These are phyloP conservation scores for Dispira simplex DNA, from an alignment of 192 early-diverging fungal genomes.

Conservation along the genomic window DNA sequence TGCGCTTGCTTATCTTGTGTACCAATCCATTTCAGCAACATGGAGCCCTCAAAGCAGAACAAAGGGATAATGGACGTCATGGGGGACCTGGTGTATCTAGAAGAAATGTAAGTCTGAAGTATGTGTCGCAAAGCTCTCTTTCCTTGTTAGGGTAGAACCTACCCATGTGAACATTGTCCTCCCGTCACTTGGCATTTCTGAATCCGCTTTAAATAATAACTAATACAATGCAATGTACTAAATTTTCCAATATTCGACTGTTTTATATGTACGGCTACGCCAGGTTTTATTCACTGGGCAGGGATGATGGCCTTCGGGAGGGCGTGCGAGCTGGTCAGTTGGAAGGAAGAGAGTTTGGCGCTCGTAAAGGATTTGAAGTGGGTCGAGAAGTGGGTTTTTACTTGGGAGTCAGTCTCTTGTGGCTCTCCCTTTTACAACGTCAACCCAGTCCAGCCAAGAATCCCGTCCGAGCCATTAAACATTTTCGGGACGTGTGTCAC, in stretches of 20 bases:
- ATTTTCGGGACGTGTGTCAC: not conserved
- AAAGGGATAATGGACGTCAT: not conserved
- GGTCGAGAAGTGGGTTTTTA: constrained; percentile 9
- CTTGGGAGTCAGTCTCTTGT: not conserved
- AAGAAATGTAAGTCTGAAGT: not conserved
- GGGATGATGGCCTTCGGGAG: constrained; percentile 5
- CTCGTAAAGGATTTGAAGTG: constrained; percentile 1
- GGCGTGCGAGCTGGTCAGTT: not conserved
- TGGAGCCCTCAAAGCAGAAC: too few species aligned
- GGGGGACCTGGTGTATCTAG: constrained; percentile 6
- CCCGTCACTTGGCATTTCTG: not conserved
- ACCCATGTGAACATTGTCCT: not conserved
- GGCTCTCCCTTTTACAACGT: not conserved
- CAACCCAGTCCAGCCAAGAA: not conserved
- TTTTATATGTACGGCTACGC: not conserved
- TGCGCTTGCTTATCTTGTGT: too few species aligned
- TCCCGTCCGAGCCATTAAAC: not conserved
- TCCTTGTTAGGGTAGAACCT: not conserved
- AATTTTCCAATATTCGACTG: not conserved
- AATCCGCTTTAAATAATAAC: not conserved
- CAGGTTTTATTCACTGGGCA: constrained; percentile 9
- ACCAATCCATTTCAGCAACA: too few species aligned
- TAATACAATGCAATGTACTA: not conserved
- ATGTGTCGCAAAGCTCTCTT: too few species aligned
- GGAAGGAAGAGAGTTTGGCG: constrained; percentile 8